Base-by-base conservation (phyloP, 805 yeast genomes). In the Candida montana region DNA sequence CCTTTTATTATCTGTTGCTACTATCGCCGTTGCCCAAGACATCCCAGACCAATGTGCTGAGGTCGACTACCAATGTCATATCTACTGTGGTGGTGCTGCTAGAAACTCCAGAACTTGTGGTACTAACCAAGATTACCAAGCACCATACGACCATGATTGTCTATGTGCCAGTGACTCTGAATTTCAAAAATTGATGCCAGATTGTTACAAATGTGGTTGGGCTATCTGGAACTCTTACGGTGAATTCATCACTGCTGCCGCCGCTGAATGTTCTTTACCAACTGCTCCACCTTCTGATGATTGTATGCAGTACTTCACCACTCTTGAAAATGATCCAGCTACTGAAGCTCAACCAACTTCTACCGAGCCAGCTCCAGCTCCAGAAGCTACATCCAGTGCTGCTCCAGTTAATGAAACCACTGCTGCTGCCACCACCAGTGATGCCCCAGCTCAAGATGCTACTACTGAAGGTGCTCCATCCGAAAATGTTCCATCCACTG, bases 161-260 rank as follows among this genome's bases (percentile, higher is more conserved):
- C 26, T 42, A 30, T 42, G 45, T 42, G 38, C 20, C 26, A 37
- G 12, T 7, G 27, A 8, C 32, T 24, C 45, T 17, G 41, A 33
- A 26, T 42, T 42, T 33, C 13, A 26, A 2, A 11, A 28, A 7
- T 19, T 18, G 11, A 23, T 17, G 5, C 35, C 15, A 26, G 27
- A 30, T 7, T 42, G 45, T 42, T 23, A 33, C 21, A 33, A 31
- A 10, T 42, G 45, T 42, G 45, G 42, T 34, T 42, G 45, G 45
- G 17, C 45, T 20, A 24, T 42, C 18, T 42, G 45, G 42, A 32
- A 31, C n/a, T 21, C 29, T 5, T 42, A 42, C 27, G 41, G 41
- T 26, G 21, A 20, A 6, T 33, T 30, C 24, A n/a, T 42, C 4
- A 28, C 13, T 11, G 28, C 15, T 23, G 45, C 39, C 31, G 24